Conservation (phyloP, 257 asterid species). For the Capsicum baccatum region DNA sequence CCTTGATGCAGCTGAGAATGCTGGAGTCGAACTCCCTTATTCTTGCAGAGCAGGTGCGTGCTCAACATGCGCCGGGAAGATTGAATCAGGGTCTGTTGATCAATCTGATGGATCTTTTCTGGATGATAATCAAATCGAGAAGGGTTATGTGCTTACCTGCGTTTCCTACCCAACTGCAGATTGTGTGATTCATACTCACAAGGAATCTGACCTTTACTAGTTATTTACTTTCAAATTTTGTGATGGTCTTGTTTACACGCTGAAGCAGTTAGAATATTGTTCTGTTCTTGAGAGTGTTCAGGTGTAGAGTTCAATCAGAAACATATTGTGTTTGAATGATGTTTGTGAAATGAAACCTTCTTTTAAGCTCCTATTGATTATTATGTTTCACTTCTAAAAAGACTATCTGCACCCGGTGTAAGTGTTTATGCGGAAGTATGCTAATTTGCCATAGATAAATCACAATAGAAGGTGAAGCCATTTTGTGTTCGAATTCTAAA, state of each 20-base stretch:
- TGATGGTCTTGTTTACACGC: constrained; percentile 2
- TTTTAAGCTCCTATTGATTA: background rate
- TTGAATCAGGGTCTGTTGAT: constrained; percentile 61
- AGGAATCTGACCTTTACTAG: constrained; percentile 74
- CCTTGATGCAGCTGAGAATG: constrained; percentile 76
- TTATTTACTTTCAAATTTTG: constrained; percentile 23
- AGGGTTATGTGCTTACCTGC: constrained; percentile 74
- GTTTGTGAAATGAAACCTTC: background rate
- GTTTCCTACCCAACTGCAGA: constrained; percentile 80
- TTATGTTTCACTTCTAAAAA: background rate
- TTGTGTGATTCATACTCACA: constrained; percentile 83
- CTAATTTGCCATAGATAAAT: too few relatives aligned
- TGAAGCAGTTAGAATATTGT: background rate
- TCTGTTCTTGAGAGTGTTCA: constrained; percentile 4
- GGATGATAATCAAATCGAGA: constrained; percentile 57
- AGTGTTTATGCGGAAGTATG: too few relatives aligned
- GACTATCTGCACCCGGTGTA: background rate
- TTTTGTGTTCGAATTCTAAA: too few relatives aligned
- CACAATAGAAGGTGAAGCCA: background rate
- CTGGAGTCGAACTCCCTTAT: constrained; percentile 79
- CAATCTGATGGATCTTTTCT: constrained; percentile 84
- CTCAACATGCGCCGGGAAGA: constrained; percentile 85
- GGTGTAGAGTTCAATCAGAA: background rate
- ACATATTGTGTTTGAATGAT: background rate
- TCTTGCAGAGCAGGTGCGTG: constrained; percentile 96